A percentile compares a stretch with the other conserved stretches of the same genome.
These are phyloP conservation scores for Phytophthora rubi DNA, from an alignment of 352 stramenopile species.

Conservation along the genomic window DNA sequence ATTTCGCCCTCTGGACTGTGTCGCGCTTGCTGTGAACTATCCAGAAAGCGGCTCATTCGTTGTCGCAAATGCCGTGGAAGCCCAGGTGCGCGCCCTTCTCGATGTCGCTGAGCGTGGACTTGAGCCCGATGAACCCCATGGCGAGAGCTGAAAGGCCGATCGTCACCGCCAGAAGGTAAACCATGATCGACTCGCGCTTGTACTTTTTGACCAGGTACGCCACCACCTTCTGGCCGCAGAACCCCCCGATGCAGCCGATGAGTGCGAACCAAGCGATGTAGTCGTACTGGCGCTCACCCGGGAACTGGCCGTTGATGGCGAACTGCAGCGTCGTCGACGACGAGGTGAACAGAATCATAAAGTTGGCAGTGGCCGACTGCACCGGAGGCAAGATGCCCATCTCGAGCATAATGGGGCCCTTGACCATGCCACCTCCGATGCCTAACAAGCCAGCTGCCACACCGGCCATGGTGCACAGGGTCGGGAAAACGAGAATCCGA, in stretches of 20 bases:
- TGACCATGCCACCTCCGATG: conserved; percentile 97
- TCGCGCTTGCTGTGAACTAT: not conserved
- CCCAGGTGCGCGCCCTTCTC: conserved; percentile 65
- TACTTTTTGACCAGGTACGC: conserved; percentile 92
- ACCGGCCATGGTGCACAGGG: conserved; percentile 93
- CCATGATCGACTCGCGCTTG: conserved; percentile 85
- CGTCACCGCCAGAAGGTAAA: conserved; percentile 74
- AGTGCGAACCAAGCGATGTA: conserved; percentile 92
- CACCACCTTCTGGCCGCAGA: conserved; percentile 83
- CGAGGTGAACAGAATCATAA: conserved; percentile 92
- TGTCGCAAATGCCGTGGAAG: conserved; percentile 73
- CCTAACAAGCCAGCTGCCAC: conserved; percentile 96
- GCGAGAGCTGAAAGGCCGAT: conserved; percentile 75
- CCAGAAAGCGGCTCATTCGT: conserved; percentile 38
- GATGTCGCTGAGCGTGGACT: conserved; percentile 64
- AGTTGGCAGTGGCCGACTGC: conserved; percentile 93
- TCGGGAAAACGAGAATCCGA: conserved; percentile 92
- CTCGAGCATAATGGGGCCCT: conserved; percentile 97
- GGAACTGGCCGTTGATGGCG: conserved; percentile 82
- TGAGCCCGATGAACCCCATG: conserved; percentile 74
- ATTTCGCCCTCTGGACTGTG: not conserved
- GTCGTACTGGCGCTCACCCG: conserved; percentile 82
- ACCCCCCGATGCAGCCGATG: conserved; percentile 89
- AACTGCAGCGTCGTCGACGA: conserved; percentile 94
- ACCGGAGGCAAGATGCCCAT: conserved; percentile 94